Conservation (phyloP, 106 monocot species). For the Apostasia ramifera region DNA sequence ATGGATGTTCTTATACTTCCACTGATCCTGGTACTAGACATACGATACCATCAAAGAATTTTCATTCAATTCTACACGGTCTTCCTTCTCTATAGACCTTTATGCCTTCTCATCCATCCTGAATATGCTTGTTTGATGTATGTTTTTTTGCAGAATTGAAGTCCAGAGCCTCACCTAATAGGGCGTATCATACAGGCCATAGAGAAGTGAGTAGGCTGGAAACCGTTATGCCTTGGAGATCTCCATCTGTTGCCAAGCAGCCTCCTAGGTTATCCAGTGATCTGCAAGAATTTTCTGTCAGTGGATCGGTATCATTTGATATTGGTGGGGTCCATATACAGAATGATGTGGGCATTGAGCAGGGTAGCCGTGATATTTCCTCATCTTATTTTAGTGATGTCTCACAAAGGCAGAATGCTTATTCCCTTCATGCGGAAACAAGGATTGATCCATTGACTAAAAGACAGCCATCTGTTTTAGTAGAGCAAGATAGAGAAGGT, state of each 20-base stretch:
- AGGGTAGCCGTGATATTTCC: conserved; percentile 4
- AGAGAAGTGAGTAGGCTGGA: conserved; percentile 31
- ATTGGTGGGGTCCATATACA: conserved; percentile 11
- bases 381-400: conserved; percentile 27
- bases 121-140: background rate
- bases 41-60: background rate
- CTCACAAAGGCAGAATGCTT: conserved; percentile 16
- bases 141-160: conserved; percentile 17
- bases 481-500: conserved; percentile 22
- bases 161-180: conserved; percentile 11
- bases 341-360: conserved; percentile 30
- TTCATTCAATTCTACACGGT: background rate
- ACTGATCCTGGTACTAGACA: no score
- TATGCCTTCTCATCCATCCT: background rate
- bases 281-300: conserved; percentile 24
- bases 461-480: conserved; percentile 25
- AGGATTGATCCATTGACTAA: conserved; percentile 15
- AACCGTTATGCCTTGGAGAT: conserved; percentile 33
- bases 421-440: conserved; percentile 18
- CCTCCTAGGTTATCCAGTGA: conserved; percentile 23
- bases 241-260: conserved; percentile 26
- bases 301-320: conserved; percentile 14
- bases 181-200: conserved; percentile 7
- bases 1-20: background rate
- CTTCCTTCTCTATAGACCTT: background rate